A percentile compares a stretch with the other conserved stretches of the same genome.
phyloP scores from a whole-genome alignment of 768 basidiomycete genomes.

The Calocybe gangraenosa region DNA sequence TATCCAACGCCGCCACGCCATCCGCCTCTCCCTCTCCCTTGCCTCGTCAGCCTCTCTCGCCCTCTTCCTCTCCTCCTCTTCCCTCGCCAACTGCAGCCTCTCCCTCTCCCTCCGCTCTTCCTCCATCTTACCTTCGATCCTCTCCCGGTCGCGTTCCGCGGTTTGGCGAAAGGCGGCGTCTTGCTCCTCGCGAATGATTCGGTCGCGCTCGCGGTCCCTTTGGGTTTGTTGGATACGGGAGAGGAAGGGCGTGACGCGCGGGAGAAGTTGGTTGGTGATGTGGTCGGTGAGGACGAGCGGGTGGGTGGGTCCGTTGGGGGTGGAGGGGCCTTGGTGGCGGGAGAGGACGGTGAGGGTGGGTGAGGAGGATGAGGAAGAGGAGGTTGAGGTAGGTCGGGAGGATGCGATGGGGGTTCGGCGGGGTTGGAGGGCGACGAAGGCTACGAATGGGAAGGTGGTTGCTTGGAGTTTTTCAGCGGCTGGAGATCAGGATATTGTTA shows the following conservation, averaged over 20 bases:
- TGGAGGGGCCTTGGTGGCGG: constrained; percentile 70
- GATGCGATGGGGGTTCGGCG: constrained; percentile 42
- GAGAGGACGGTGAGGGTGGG: constrained; percentile 76
- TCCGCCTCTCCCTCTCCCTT: constrained; percentile 50
- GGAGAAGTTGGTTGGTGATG: constrained; percentile 50
- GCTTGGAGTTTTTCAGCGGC: constrained; percentile 72
- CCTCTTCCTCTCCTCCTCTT: constrained; percentile 24
- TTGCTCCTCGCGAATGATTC: constrained; percentile 72
- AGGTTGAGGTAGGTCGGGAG: constrained; percentile 50
- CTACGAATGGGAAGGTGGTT: constrained; percentile 90
- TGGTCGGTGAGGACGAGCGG: constrained; percentile 52
- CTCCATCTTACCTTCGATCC: constrained; percentile 52
- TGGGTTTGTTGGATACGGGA: constrained; percentile 49
- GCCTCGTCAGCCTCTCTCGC: constrained; percentile 31
- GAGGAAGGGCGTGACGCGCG: constrained; percentile 78
- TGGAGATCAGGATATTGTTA: no score
- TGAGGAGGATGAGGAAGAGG: constrained; percentile 28
- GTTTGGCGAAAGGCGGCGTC: constrained; percentile 74
- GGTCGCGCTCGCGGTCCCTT: constrained; percentile 48
- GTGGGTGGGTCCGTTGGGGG: constrained; percentile 49
- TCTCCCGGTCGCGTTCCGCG: constrained; percentile 61
- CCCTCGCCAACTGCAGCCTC: constrained; percentile 26
- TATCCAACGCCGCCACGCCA: constrained; percentile 43
- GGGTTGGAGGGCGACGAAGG: constrained; percentile 67
- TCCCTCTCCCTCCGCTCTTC: constrained; percentile 32